Evolutionary conservation across 2,329 filamentous ascomycete genomes (phyloP).

Genomic region (Pyricularia sp.): DNA sequence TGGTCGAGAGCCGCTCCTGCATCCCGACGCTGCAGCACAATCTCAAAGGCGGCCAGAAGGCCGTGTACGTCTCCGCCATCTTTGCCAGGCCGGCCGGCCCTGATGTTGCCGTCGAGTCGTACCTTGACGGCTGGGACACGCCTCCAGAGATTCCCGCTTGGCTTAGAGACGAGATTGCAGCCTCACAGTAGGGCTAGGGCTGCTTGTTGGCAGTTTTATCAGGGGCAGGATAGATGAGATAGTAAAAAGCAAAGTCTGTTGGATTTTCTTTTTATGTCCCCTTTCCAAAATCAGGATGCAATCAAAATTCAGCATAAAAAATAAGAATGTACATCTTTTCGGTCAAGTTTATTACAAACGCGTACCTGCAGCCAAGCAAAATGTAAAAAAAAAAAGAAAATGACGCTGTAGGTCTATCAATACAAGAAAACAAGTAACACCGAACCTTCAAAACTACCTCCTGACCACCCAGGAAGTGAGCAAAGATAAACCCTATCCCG

Average conservation of each 20-base stretch:
- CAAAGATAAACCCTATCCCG: background rate
- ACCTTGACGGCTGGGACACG: constrained; percentile 51
- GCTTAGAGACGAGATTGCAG: constrained; percentile 42
- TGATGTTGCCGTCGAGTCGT: constrained; percentile 40
- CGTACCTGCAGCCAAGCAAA: constrained; percentile 1
- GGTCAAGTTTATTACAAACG: background rate
- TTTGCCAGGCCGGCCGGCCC: constrained; percentile 57
- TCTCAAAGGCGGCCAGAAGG: constrained; percentile 44
- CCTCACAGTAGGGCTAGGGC: constrained; percentile 2
- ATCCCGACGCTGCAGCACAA: constrained; percentile 61
- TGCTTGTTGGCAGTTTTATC: background rate
- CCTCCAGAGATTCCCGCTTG: constrained; percentile 50
- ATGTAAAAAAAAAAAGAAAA: too few species aligned
- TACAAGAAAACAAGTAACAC: background rate
- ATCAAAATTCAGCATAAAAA: background rate
- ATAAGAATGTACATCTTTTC: background rate
- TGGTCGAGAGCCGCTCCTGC: constrained; percentile 62
- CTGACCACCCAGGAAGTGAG: background rate
- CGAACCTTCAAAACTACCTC: too few species aligned
- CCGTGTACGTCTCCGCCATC: constrained; percentile 62
- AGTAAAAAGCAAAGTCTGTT: background rate
- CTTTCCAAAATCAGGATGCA: background rate
- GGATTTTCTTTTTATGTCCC: background rate
- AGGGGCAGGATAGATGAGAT: background rate
- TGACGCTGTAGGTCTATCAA: background rate